These are phyloP conservation scores for Paraconiothyrium brasiliense DNA, from an alignment of 2,329 filamentous ascomycete genomes.

Conservation along the genomic window DNA sequence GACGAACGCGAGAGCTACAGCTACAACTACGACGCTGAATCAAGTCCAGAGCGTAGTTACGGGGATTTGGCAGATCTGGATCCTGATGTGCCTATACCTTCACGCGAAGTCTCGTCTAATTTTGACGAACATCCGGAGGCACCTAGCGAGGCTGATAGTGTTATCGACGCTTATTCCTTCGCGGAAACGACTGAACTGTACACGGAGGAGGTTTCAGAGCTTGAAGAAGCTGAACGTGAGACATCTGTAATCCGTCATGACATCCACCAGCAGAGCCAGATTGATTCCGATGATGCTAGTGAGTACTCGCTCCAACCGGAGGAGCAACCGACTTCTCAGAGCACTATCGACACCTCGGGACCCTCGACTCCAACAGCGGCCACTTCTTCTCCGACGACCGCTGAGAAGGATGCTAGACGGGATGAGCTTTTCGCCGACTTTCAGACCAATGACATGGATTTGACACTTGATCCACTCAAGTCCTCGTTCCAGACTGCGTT, in stretches of 20 bases:
- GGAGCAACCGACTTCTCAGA: slow-evolving; percentile 46
- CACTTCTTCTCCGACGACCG: slow-evolving; percentile 37
- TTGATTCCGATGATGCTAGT: slow-evolving; percentile 66
- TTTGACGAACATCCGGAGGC: slow-evolving; percentile 67
- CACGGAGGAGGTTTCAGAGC: slow-evolving; percentile 54
- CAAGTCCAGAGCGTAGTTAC: slow-evolving; percentile 65
- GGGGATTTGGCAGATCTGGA: slow-evolving; percentile 69
- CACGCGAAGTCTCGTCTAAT: slow-evolving; percentile 74
- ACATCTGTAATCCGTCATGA: slow-evolving; percentile 67
- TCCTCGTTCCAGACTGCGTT: slow-evolving; percentile 45
- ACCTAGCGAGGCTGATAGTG: slow-evolving; percentile 63
- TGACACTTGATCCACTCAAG: slow-evolving; percentile 66
- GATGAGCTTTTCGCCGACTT: slow-evolving; percentile 60
- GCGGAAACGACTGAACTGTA: slow-evolving; percentile 67
- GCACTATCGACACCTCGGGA: slow-evolving; percentile 52
- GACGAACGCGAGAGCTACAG: slow-evolving; percentile 54
- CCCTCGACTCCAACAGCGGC: slow-evolving; percentile 57
- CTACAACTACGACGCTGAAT: slow-evolving; percentile 54
- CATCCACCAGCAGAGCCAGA: slow-evolving; percentile 37
- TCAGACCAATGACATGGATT: slow-evolving; percentile 62
- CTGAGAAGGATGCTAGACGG: slow-evolving; percentile 41
- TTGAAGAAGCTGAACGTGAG: slow-evolving; percentile 55
- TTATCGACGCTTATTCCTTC: slow-evolving; percentile 71
- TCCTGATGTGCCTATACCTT: slow-evolving; percentile 89
- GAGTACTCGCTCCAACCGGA: slow-evolving; percentile 61